These are phyloP conservation scores for Podosphaera fusca DNA, from an alignment of 2,329 filamentous ascomycete genomes.

Conservation along the genomic window DNA sequence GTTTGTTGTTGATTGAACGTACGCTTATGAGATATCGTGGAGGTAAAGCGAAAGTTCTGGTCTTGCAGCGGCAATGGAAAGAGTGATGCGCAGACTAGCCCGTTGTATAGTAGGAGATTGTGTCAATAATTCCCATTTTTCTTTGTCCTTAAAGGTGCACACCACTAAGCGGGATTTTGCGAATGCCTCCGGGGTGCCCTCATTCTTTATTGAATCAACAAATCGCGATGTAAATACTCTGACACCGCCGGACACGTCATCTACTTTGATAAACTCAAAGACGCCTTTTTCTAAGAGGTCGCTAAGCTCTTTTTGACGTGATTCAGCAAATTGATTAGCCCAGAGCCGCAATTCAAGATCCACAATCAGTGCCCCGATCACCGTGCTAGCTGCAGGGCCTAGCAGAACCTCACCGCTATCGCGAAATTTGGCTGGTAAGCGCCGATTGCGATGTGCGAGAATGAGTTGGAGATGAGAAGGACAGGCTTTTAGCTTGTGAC, in stretches of 20 bases:
- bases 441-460: not conserved
- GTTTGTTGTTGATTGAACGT: no score
- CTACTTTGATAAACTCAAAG: not conserved
- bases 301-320: not conserved
- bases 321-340: not conserved
- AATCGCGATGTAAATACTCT: constrained; percentile 4
- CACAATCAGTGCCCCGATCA: no score
- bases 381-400: no score
- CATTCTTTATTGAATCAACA: constrained; percentile 5
- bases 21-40: no score
- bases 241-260: not conserved
- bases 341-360: no score
- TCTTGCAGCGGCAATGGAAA: not conserved
- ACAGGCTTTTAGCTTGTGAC: not conserved
- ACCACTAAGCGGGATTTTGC: constrained; percentile 1
- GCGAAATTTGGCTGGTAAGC: no score
- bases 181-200: constrained; percentile 1
- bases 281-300: not conserved
- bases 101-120: not conserved
- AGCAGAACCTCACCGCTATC: no score
- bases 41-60: no score
- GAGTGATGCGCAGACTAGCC: not conserved
- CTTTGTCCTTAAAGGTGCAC: constrained; percentile 2
- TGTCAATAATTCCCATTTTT: not conserved
- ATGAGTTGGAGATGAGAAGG: not conserved